Percentiles rank a stretch among this genome's conserved stretches.
Evolutionary conservation across 1,284 basidiomycete species (phyloP).

Genomic region (Boletus sp.): DNA sequence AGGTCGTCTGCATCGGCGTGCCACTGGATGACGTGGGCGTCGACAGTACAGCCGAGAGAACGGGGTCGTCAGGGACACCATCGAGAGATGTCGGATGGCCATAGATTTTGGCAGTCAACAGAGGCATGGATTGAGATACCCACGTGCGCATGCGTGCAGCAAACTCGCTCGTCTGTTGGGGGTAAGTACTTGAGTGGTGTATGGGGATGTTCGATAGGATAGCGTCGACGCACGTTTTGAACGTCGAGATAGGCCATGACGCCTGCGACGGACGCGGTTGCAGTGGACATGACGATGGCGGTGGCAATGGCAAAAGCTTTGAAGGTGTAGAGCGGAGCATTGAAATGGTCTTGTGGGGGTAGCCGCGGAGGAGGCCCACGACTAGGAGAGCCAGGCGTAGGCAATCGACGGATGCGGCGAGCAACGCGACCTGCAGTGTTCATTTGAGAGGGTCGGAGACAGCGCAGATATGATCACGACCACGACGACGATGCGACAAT

Average conservation of each 20-base stretch:
- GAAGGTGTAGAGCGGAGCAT: conserved; percentile 39
- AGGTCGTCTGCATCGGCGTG: neutral
- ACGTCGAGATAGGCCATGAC: conserved; percentile 41
- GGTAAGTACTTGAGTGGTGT: neutral
- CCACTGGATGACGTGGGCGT: neutral
- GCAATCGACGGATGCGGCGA: neutral
- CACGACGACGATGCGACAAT: too few relatives aligned
- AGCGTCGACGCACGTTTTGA: conserved; percentile 34
- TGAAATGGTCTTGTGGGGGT: conserved; percentile 29
- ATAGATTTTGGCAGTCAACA: conserved; percentile 49
- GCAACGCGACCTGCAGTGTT: neutral
- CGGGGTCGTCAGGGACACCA: neutral
- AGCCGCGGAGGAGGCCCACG: neutral
- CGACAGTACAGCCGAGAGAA: neutral
- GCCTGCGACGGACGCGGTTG: conserved; percentile 34
- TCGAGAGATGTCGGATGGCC: conserved; percentile 28
- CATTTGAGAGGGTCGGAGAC: too few relatives aligned
- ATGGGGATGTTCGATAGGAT: neutral
- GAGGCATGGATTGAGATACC: conserved; percentile 44
- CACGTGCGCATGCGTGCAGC: conserved; percentile 46
- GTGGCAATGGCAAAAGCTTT: conserved; percentile 48
- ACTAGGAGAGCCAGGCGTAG: neutral
- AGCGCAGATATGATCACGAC: too few relatives aligned
- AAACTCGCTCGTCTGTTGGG: conserved; percentile 51
- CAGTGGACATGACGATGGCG: conserved; percentile 35